Base-by-base conservation (phyloP, 1,139 yeast species). In the Scheffersomyces cryptocercus region DNA sequence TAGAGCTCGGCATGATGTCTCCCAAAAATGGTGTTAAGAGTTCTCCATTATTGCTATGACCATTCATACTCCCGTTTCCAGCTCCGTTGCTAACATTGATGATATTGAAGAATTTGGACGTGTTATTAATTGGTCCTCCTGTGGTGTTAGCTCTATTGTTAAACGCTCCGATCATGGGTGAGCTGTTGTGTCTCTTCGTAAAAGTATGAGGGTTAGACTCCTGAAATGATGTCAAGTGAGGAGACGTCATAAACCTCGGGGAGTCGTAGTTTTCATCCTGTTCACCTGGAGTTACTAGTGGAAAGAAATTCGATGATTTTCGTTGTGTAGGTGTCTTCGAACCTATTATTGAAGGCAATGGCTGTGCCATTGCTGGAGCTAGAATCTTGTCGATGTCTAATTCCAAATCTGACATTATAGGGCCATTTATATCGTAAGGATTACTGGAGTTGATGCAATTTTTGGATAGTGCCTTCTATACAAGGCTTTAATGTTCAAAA, bases 291-390 rank as follows among this genome's bases (percentile, higher is more conserved):
- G 35, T 31, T 31, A 10, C 24, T 5, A 37, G 33, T 2, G 58
- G 58, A 31, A 54, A 54, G 51, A 54, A 54, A 42, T 53, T 54
- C 40, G 56, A 53, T 6, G 55, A 51, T 37, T 52, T 45, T 20
- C 55, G 28, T 33, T 46, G 54, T 30, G 39, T 31, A 6, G 35
- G 35, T 8, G 35, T 31, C n/a, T 20, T 31, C 11, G 20, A 20
- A 20, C 26, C 26, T 20, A 20, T 20, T 20, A 20, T 20, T 20
- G 26, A 20, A 20, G 26, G 26, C 26, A 20, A 20, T n/a, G 35
- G 35, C 24, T 31, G 35, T 4, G 20, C 35, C 35, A 31, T 31
- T 11, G 35, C 14, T 10, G 24, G 35, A 15, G 20, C n/a, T 10
- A 39, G 31, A 28, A 28, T 12, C 16, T 36, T 13, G 28, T 36